These are phyloP conservation scores for Picochlorum sp. DNA, from an alignment of 139 green algal species.

Conservation along the genomic window DNA sequence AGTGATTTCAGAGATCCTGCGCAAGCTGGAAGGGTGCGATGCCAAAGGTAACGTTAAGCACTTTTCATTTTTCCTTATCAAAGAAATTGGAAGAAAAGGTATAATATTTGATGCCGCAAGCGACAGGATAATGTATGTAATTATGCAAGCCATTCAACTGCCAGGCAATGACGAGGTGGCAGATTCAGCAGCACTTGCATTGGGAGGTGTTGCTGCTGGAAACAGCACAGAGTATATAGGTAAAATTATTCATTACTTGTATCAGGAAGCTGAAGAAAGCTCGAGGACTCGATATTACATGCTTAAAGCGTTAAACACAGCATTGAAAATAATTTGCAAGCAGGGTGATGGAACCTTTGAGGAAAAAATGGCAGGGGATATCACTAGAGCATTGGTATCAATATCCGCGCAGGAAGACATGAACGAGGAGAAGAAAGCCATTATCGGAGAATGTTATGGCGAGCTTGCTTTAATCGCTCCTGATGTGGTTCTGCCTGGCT, in stretches of 20 bases:
- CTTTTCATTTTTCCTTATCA: background rate
- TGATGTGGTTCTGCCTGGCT: constrained; percentile 27
- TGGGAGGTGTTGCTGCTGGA: constrained; percentile 71
- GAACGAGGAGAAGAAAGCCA: constrained; percentile 70
- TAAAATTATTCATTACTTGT: constrained; percentile 52
- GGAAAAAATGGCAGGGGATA: background rate
- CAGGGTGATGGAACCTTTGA: background rate
- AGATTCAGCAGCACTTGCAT: constrained; percentile 57
- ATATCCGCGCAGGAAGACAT: constrained; percentile 25
- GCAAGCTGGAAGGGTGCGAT: no score
- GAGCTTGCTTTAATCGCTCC: constrained; percentile 62
- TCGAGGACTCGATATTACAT: constrained; percentile 54
- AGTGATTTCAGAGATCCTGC: no score
- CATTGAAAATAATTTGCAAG: background rate
- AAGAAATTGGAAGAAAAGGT: background rate
- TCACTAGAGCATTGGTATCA: background rate
- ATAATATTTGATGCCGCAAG: no score
- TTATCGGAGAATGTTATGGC: constrained; percentile 90
- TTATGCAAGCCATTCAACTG: no score
- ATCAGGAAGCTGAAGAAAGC: background rate
- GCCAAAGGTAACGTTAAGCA: no score
- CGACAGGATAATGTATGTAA: no score
- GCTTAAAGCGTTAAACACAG: constrained; percentile 56
- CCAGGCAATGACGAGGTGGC: constrained; percentile 64
- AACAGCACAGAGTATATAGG: constrained; percentile 70